Evolutionary conservation across 2,329 filamentous ascomycete genomes (phyloP).

Genomic region (Penicillium sp.): DNA sequence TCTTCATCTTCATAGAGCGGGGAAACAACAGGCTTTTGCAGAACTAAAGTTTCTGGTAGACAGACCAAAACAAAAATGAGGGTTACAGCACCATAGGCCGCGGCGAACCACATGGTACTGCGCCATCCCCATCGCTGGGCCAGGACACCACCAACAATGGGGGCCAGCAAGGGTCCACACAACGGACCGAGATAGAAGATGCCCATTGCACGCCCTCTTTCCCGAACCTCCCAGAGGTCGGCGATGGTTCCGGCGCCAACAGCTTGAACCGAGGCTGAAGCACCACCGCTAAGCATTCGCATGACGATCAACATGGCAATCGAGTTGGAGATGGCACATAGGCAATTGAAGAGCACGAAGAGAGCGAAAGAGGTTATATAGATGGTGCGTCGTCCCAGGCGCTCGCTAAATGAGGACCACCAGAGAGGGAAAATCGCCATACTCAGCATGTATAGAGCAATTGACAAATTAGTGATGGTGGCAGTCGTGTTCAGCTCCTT

Average conservation of each 20-base stretch:
- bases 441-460: constrained; percentile 76
- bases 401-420: constrained; percentile 81
- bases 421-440: constrained; percentile 84
- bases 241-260: constrained; percentile 81
- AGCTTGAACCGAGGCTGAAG: constrained; percentile 75
- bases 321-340: constrained; percentile 66
- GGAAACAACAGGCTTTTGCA: constrained; percentile 29
- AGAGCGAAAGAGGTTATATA: constrained; percentile 72
- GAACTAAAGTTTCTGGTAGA: constrained; percentile 44
- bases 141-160: constrained; percentile 74
- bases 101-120: constrained; percentile 74
- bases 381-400: constrained; percentile 68
- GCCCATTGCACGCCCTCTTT: constrained; percentile 77
- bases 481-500: constrained; percentile 60
- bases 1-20: constrained; percentile 26
- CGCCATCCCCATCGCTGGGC: constrained; percentile 69
- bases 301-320: constrained; percentile 77
- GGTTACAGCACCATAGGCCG: constrained; percentile 61
- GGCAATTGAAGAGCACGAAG: constrained; percentile 68
- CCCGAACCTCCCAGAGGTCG: constrained; percentile 71
- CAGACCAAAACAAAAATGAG: constrained; percentile 43
- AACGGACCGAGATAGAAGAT: constrained; percentile 79
- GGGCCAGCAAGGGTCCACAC: constrained; percentile 69
- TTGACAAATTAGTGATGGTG: constrained; percentile 70
- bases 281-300: constrained; percentile 70